These are phyloP conservation scores for Diaporthe batatas DNA, from an alignment of 2,329 filamentous ascomycete species.

Conservation along the genomic window DNA sequence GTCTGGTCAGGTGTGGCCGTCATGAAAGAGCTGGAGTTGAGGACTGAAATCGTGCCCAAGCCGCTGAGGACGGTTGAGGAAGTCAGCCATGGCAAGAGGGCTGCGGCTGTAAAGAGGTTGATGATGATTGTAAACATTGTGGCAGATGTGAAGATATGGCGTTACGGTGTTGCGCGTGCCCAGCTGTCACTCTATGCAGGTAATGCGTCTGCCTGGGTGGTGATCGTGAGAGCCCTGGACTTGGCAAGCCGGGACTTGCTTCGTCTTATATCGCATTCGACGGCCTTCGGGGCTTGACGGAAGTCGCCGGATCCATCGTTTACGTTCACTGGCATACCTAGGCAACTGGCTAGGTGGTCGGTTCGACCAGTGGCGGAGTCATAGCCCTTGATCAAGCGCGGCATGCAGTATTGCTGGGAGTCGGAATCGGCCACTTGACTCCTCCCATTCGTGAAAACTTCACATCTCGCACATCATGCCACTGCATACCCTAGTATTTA, in stretches of 20 bases:
- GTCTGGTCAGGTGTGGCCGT: slow-evolving; percentile 19
- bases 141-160: not conserved
- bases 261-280: slow-evolving; percentile 1
- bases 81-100: not conserved
- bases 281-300: slow-evolving; percentile 12
- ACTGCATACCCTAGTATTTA: not conserved
- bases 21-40: slow-evolving; percentile 28
- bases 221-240: not conserved
- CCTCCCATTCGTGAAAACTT: slow-evolving; percentile 19
- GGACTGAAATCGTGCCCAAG: slow-evolving; percentile 31
- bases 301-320: not conserved
- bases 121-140: slow-evolving; percentile 32
- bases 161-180: not conserved
- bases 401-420: not conserved
- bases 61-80: slow-evolving; percentile 19
- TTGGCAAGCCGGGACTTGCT: not conserved
- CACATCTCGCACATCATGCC: not conserved
- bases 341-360: not conserved
- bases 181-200: not conserved
- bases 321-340: not conserved
- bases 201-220: too few relatives aligned
- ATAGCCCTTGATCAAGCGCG: slow-evolving; percentile 2
- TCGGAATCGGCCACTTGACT: slow-evolving; percentile 7
- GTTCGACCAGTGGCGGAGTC: slow-evolving; percentile 23
- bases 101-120: slow-evolving; percentile 10